Conservation (phyloP, 2,329 filamentous ascomycete species). For the Xylariomycetidae sp. region DNA sequence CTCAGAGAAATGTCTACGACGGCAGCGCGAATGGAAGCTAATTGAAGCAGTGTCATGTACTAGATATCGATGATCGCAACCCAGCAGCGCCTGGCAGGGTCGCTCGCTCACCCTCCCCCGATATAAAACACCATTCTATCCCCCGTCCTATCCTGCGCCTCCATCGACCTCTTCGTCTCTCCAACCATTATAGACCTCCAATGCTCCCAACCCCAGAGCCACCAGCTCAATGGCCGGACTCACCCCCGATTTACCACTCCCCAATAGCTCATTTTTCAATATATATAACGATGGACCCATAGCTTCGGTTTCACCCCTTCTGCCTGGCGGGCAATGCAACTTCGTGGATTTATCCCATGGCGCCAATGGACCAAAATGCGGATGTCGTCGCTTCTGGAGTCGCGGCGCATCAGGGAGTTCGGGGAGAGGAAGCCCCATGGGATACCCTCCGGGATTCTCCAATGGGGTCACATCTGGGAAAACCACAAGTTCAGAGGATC, state of each 20-base stretch:
- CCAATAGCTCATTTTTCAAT: constrained; percentile 46
- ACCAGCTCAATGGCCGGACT: constrained; percentile 47
- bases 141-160: constrained; percentile 11
- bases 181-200: constrained; percentile 14
- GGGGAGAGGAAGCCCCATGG: constrained; percentile 22
- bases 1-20: too few relatives aligned
- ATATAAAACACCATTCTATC: constrained; percentile 3
- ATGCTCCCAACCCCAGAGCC: constrained; percentile 28
- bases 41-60: constrained; percentile 34
- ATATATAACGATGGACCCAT: constrained; percentile 47
- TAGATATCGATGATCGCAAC: constrained; percentile 28
- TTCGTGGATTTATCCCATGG: constrained; percentile 51
- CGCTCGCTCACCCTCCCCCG: constrained; percentile 9
- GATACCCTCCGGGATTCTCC: constrained; percentile 17
- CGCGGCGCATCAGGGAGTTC: constrained; percentile 32
- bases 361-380: constrained; percentile 49
- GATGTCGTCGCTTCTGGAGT: constrained; percentile 59
- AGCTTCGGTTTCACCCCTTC: constrained; percentile 23
- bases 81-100: constrained; percentile 26
- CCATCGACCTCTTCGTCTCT: constrained; percentile 9
- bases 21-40: too few relatives aligned
- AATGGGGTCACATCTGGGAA: constrained; percentile 17
- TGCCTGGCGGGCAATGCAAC: constrained; percentile 54
- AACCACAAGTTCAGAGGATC: constrained; percentile 24
- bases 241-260: constrained; percentile 41